Evolutionary conservation across 2,329 filamentous ascomycete genomes (phyloP).

Genomic region (Calonectria multiphialidica): DNA sequence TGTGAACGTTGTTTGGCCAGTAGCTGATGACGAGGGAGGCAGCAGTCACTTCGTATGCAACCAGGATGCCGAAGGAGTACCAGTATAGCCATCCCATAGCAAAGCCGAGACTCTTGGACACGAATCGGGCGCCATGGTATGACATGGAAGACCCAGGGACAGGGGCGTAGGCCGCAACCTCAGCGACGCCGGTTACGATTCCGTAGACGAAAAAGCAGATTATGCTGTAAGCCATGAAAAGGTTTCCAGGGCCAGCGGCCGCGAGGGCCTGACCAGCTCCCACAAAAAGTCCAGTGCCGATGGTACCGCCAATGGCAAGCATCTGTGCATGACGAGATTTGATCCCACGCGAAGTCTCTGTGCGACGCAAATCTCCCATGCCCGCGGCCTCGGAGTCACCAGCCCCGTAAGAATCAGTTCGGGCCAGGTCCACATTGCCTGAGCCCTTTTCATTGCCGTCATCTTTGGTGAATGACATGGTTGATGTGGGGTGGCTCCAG

Average conservation of each 20-base stretch:
- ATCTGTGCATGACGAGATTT: conserved; percentile 25
- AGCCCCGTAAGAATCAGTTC: conserved; percentile 4
- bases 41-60: conserved; percentile 21
- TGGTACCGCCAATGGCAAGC: conserved; percentile 22
- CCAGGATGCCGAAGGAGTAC: conserved; percentile 24
- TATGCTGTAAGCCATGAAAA: conserved; percentile 19
- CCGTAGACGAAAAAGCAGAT: conserved; percentile 25
- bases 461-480: conserved; percentile 14
- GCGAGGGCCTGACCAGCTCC: conserved; percentile 21
- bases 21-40: conserved; percentile 18
- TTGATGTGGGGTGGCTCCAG: not conserved
- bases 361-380: conserved; percentile 3
- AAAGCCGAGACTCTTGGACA: conserved; percentile 17
- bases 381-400: conserved; percentile 15
- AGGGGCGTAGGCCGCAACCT: conserved; percentile 22
- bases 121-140: conserved; percentile 14
- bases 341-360: conserved; percentile 16
- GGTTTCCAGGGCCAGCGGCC: conserved; percentile 3
- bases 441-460: conserved; percentile 4
- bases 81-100: conserved; percentile 28
- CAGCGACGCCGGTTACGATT: conserved; percentile 17
- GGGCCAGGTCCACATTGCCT: not conserved
- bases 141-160: conserved; percentile 20
- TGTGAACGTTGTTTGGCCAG: conserved; percentile 15
- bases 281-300: conserved; percentile 20